These are phyloP conservation scores for Rhizophora apiculata DNA, from an alignment of 345 rosid genomes.

Conservation along the genomic window DNA sequence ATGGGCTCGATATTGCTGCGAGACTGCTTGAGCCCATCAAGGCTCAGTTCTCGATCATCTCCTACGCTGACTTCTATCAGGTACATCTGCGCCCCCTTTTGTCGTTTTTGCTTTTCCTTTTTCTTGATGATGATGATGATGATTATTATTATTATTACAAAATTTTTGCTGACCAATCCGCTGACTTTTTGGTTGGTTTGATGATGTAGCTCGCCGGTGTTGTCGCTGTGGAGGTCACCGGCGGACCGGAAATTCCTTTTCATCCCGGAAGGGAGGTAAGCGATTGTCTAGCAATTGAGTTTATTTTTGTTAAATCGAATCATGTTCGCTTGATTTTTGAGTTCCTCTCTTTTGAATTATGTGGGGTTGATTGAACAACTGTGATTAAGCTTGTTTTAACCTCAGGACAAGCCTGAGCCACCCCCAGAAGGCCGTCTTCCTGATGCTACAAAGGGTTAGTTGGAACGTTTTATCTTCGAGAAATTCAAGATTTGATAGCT, in stretches of 20 bases:
- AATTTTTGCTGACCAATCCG: not conserved
- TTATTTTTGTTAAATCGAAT: no score
- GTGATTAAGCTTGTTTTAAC: not conserved
- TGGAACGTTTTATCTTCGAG: not conserved
- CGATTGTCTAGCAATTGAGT: constrained; percentile 16
- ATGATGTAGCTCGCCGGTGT: constrained; percentile 74
- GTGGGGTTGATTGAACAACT: not conserved
- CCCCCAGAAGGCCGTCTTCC: constrained; percentile 99
- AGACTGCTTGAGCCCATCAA: constrained; percentile 84
- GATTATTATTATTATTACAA: not conserved
- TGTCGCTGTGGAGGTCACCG: constrained; percentile 87
- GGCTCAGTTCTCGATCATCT: constrained; percentile 67
- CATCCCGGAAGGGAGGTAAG: constrained; percentile 94
- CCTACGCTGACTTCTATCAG: constrained; percentile 82
- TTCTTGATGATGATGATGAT: no score
- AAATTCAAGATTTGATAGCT: not conserved
- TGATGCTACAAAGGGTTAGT: constrained; percentile 81
- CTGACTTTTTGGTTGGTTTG: not conserved
- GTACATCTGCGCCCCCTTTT: constrained; percentile 14
- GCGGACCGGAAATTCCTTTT: constrained; percentile 96
- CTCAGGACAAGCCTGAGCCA: constrained; percentile 85
- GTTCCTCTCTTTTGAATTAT: no score
- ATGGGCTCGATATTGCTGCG: constrained; percentile 77
- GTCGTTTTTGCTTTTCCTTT: not conserved
- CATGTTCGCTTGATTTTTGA: not conserved